phyloP scores from a whole-genome alignment of 176 grass and related monocot genomes.

The sorghum (Sorghum bicolor) region Sorghum_bicolor_NCBIv3 NC_012872.2:50883501-50884000 shows the following conservation, averaged over 20 bases:
- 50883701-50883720: conserved; percentile 65
- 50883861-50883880: neutral
- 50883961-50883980: conserved; percentile 81
- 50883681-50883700: neutral
- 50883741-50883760: conserved; percentile 77
- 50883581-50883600: neutral
- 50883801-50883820: conserved; percentile 42
- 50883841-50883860: neutral
- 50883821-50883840: conserved; percentile 6
- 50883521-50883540: neutral
- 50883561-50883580: neutral
- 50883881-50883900: conserved; percentile 28
- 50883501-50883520: neutral
- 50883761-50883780: conserved; percentile 77
- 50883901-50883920: conserved; percentile 64
- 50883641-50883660: neutral
- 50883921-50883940: conserved; percentile 50
- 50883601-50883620: neutral
- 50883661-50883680: neutral
- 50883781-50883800: conserved; percentile 74
- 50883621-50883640: conserved; percentile 2
- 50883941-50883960: conserved; percentile 72
- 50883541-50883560: neutral
- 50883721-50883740: conserved; percentile 74
- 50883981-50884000: conserved; percentile 71